Base-by-base conservation (phyloP, 441 rosid genomes). In the Gossypium schwendimanii region DNA sequence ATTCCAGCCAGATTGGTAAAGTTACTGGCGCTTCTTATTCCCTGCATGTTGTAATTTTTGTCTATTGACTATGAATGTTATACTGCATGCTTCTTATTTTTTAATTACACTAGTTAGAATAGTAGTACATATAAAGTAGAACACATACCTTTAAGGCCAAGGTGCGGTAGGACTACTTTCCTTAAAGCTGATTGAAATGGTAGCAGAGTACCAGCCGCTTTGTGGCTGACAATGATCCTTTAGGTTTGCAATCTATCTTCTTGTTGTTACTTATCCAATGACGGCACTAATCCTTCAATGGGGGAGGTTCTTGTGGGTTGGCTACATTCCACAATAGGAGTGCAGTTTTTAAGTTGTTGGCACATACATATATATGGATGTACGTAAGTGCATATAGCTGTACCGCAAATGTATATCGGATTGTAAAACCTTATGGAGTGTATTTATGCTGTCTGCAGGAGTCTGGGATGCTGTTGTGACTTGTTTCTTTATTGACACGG, bases 401-500 rank as follows among this genome's bases (percentile, higher is more conserved):
- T 9, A 53, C 26, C 4, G 20, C 28, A 20, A 10, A 14, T 58
- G 15, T 24, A 17, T 64, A 63, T 23, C 44, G n/a, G 28, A 73
- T n/a, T 24, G 39, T 52, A n/a, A 6, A 53, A 26, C 28, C 54
- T 72, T 54, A 66, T 53, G 55, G 7, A 53, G 47, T 20, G 20
- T 53, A 17, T 73, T 78, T 75, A n/a, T 82, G 75, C 33, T 62
- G 23, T 72, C 58, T 85, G 84, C 88, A 95, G 99, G 97, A 71
- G 78, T 72, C 71, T 93, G 97, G 99, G 98, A 95, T 87, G 98
- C 89, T 62, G 94, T 96, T 70, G 97, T 90, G 41, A 93, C 98
- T 71, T 95, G 98, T 76, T 95, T 95, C 84, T 95, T 93, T 73
- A 95, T 95, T 45, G 99, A 93, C 78, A 93, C 99, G 0, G 97